phyloP scores from a whole-genome alignment of 768 basidiomycete genomes.

The Atractiella rhizophila region DNA sequence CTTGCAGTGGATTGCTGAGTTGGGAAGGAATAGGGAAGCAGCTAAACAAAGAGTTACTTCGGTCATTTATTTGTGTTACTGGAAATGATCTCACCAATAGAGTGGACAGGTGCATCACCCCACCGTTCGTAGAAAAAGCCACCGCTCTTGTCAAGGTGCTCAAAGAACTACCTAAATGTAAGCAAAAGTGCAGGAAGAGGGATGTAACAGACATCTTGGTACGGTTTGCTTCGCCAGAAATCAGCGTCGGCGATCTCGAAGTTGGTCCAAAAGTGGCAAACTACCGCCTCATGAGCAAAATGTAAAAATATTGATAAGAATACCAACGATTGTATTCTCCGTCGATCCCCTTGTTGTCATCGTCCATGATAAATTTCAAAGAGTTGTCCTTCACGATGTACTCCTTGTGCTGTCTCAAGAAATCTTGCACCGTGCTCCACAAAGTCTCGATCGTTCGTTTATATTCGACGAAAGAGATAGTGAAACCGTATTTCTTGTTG shows the following conservation, averaged over 20 bases:
- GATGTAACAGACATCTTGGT: constrained; percentile 4
- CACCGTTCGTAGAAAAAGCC: constrained; percentile 38
- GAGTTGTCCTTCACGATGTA: constrained; percentile 39
- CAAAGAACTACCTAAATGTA: constrained; percentile 55
- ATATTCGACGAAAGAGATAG: constrained; percentile 51
- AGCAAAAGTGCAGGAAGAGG: constrained; percentile 19
- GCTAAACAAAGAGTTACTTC: constrained; percentile 1
- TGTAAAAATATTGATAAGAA: constrained; percentile 16
- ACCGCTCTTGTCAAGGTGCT: constrained; percentile 50
- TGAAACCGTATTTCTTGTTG: constrained; percentile 61
- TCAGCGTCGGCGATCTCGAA: constrained; percentile 71
- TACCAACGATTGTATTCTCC: constrained; percentile 47
- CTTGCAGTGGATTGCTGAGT: neutral
- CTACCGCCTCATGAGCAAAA: neutral
- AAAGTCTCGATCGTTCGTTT: constrained; percentile 52
- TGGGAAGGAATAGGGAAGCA: neutral
- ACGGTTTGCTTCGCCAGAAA: constrained; percentile 39
- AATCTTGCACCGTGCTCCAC: constrained; percentile 43
- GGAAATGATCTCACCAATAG: constrained; percentile 70
- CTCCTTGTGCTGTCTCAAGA: constrained; percentile 37
- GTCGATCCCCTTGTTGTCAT: constrained; percentile 29
- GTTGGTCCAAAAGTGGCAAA: constrained; percentile 45
- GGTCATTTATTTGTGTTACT: constrained; percentile 59
- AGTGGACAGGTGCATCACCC: constrained; percentile 75
- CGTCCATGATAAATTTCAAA: constrained; percentile 47